These are phyloP conservation scores for Ploettnerulaceae sp. DNA, from an alignment of 2,329 filamentous ascomycete genomes.

Conservation along the genomic window DNA sequence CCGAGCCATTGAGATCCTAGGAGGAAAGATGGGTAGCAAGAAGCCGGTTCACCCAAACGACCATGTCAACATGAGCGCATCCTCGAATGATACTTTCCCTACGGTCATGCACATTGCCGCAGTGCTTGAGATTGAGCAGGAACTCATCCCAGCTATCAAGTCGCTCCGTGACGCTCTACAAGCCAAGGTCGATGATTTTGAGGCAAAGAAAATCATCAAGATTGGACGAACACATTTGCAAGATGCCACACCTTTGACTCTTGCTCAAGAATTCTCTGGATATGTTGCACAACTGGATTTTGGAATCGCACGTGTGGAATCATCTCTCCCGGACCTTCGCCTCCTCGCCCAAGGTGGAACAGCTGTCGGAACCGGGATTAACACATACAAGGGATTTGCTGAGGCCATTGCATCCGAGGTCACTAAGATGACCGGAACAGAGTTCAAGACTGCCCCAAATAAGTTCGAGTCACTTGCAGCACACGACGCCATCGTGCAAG, in stretches of 20 bases:
- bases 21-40: constrained; percentile 91
- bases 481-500: constrained; percentile 93
- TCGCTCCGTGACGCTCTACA: constrained; percentile 80
- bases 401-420: constrained; percentile 90
- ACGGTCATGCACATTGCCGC: constrained; percentile 99
- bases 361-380: constrained; percentile 93
- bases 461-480: constrained; percentile 97
- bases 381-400: constrained; percentile 94
- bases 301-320: constrained; percentile 81
- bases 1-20: constrained; percentile 95
- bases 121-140: constrained; percentile 84
- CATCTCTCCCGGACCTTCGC: constrained; percentile 75
- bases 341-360: constrained; percentile 93
- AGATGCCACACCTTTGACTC: constrained; percentile 91
- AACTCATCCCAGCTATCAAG: constrained; percentile 76
- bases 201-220: constrained; percentile 89
- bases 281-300: constrained; percentile 94
- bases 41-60: constrained; percentile 99
- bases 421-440: constrained; percentile 82
- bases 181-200: constrained; percentile 83
- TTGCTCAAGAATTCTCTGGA: constrained; percentile 96
- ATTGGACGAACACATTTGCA: constrained; percentile 97
- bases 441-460: constrained; percentile 96
- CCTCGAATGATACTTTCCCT: constrained; percentile 98
- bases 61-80: constrained; percentile 98